Conservation (phyloP, 495 filamentous ascomycete genomes). For the Sordaria brevicollis region DNA sequence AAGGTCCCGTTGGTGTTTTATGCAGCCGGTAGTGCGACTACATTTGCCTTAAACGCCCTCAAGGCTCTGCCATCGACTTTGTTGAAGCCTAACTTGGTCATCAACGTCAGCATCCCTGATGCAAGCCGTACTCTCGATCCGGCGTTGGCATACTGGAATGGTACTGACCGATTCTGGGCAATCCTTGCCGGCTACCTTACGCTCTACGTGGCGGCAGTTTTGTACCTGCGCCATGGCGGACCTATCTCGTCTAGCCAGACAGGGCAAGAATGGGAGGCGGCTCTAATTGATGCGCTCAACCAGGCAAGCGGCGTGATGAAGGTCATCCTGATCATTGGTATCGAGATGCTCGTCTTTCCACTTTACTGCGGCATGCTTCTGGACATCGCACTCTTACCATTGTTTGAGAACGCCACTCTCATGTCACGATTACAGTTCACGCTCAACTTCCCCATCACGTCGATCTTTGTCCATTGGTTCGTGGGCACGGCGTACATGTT, state of each 20-base stretch:
- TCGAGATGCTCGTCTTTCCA: constrained; percentile 97
- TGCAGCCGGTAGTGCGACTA: neutral
- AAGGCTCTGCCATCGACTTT: constrained; percentile 8
- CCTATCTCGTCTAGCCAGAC: constrained; percentile 54
- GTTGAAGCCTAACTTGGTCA: constrained; percentile 33
- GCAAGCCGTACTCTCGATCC: constrained; percentile 37
- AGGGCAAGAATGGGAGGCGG: constrained; percentile 62
- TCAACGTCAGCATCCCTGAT: constrained; percentile 37
- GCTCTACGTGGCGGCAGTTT: constrained; percentile 57
- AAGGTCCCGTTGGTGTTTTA: constrained; percentile 12
- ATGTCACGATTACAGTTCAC: constrained; percentile 68
- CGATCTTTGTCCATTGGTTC: constrained; percentile 97
- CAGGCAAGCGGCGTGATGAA: constrained; percentile 97
- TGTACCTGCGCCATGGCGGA: constrained; percentile 64
- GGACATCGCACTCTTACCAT: constrained; percentile 76
- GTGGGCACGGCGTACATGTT: constrained; percentile 99
- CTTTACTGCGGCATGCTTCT: constrained; percentile 89
- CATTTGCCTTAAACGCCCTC: constrained; percentile 6
- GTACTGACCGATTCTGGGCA: constrained; percentile 66
- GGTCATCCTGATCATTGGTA: constrained; percentile 95
- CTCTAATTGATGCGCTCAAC: constrained; percentile 71
- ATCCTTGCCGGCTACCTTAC: constrained; percentile 72
- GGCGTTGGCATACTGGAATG: constrained; percentile 63
- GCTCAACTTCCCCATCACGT: constrained; percentile 64
- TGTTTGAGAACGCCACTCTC: constrained; percentile 73